These are phyloP conservation scores for Dryas octopetala DNA, from an alignment of 306 rosid genomes.

Conservation along the genomic window DNA sequence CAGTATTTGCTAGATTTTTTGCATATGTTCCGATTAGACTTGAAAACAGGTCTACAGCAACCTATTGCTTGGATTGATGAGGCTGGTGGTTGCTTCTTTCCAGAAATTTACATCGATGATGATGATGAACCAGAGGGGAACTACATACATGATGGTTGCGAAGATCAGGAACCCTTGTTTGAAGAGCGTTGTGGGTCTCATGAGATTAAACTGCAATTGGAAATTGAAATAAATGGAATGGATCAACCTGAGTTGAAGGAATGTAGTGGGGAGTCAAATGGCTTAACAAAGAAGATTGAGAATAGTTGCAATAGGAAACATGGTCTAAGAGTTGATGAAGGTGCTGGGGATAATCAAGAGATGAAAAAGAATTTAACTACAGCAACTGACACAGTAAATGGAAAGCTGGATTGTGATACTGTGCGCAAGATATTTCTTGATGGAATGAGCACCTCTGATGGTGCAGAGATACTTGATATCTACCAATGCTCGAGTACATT, in stretches of 20 bases:
- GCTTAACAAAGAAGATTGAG: slow-evolving; percentile 46
- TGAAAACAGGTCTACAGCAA: slow-evolving; percentile 59
- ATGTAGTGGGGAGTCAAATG: slow-evolving; percentile 83
- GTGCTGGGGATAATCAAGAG: slow-evolving; percentile 32
- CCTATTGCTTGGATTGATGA: slow-evolving; percentile 96
- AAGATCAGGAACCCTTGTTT: slow-evolving; percentile 23
- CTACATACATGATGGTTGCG: slow-evolving; percentile 27
- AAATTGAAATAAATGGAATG: slow-evolving; percentile 70
- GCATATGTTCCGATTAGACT: slow-evolving; percentile 74
- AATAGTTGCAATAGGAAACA: slow-evolving; percentile 49
- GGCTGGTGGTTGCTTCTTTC: slow-evolving; percentile 78
- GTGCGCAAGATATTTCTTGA: slow-evolving; percentile 57
- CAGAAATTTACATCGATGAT: slow-evolving; percentile 54
- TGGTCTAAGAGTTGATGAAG: slow-evolving; percentile 37
- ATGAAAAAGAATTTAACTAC: slow-evolving; percentile 31
- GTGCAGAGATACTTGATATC: slow-evolving; percentile 48
- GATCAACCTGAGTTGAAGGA: slow-evolving; percentile 48
- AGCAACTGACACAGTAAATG: slow-evolving; percentile 35
- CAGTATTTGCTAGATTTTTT: slow-evolving; percentile 68
- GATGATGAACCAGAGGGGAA: slow-evolving; percentile 29
- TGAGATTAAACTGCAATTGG: slow-evolving; percentile 70
- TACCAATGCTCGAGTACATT: slow-evolving; percentile 39
- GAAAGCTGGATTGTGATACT: slow-evolving; percentile 44
- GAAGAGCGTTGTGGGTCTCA: slow-evolving; percentile 42
- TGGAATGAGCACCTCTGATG: slow-evolving; percentile 47